Conservation (phyloP, 2,329 filamentous ascomycete genomes). For the Fusarium sp. region DNA sequence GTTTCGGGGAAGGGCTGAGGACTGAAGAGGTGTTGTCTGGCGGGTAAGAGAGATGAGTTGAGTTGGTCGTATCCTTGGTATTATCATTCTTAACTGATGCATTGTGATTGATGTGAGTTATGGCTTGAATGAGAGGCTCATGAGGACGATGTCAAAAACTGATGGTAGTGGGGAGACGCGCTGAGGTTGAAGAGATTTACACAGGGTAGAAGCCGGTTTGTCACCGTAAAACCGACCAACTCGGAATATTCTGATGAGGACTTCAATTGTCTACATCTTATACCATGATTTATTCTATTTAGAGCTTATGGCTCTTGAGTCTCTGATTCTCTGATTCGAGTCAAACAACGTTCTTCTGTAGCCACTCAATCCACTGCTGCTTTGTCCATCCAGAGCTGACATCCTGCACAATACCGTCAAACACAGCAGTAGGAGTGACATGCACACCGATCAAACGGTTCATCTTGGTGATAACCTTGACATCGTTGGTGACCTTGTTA, state of each 20-base stretch:
- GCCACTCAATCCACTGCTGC: slow-evolving; percentile 87
- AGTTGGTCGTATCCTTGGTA: slow-evolving; percentile 29
- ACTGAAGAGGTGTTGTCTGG: not conserved
- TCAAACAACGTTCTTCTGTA: slow-evolving; percentile 64
- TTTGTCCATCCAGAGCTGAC: slow-evolving; percentile 81
- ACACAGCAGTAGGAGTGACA: slow-evolving; percentile 89
- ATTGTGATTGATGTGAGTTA: slow-evolving; percentile 19
- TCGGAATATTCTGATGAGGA: not conserved
- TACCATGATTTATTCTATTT: not conserved
- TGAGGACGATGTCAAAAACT: slow-evolving; percentile 20
- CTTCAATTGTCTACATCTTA: not conserved
- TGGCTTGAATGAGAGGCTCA: not conserved
- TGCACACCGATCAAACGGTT: slow-evolving; percentile 83
- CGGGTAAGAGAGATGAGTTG: slow-evolving; percentile 15
- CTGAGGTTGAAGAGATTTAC: not conserved
- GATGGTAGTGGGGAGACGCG: slow-evolving; percentile 7
- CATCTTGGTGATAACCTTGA: slow-evolving; percentile 85
- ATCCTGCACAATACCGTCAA: slow-evolving; percentile 84
- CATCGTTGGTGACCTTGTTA: slow-evolving; percentile 82
- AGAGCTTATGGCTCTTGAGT: slow-evolving; percentile 9
- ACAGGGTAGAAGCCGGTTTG: not conserved
- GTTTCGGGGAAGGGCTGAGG: slow-evolving; percentile 13
- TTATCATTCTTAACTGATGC: slow-evolving; percentile 31
- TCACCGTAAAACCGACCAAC: not conserved
- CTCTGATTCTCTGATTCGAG: not conserved